Conservation (phyloP, 306 rosid genomes). For the Lupinus albus region DNA sequence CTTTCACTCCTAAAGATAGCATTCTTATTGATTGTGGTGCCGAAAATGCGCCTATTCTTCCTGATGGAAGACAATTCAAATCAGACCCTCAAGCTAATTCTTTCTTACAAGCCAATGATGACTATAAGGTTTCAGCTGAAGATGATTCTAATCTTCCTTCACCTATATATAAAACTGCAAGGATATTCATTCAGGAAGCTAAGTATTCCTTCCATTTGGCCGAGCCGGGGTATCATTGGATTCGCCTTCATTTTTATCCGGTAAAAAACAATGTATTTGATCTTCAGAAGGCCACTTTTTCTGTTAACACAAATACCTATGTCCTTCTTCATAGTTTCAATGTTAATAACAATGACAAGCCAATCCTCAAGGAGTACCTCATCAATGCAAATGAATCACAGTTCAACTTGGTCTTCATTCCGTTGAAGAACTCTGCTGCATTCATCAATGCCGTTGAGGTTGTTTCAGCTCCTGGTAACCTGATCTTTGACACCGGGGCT, state of each 20-base stretch:
- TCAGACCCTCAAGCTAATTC: conserved; percentile 62
- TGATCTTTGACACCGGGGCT: conserved; percentile 36
- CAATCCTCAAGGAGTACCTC: conserved; percentile 59
- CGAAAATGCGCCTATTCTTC: conserved; percentile 39
- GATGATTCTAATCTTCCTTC: conserved; percentile 41
- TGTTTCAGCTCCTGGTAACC: conserved; percentile 52
- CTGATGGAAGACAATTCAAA: conserved; percentile 80
- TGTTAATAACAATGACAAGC: conserved; percentile 45
- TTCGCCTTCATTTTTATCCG: conserved; percentile 64
- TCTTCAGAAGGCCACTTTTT: conserved; percentile 59
- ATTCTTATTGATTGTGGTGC: conserved; percentile 84
- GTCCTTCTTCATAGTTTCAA: conserved; percentile 70
- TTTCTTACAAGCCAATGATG: conserved; percentile 58
- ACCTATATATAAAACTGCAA: conserved; percentile 56
- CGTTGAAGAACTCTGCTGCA: conserved; percentile 59
- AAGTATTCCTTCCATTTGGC: conserved; percentile 55
- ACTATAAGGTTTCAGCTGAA: conserved; percentile 44
- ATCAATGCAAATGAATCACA: conserved; percentile 43
- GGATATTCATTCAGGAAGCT: conserved; percentile 69
- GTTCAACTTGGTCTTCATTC: conserved; percentile 45
- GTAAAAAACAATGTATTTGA: conserved; percentile 47
- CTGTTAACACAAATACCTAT: conserved; percentile 46
- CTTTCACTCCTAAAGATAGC: conserved; percentile 66
- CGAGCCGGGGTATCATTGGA: conserved; percentile 65
- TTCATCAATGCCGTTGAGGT: conserved; percentile 62